Percentiles rank a stretch among this genome's conserved stretches.
Conservation (phyloP, 176 grass and related monocot genomes). For the Carex myosuroides region DNA sequence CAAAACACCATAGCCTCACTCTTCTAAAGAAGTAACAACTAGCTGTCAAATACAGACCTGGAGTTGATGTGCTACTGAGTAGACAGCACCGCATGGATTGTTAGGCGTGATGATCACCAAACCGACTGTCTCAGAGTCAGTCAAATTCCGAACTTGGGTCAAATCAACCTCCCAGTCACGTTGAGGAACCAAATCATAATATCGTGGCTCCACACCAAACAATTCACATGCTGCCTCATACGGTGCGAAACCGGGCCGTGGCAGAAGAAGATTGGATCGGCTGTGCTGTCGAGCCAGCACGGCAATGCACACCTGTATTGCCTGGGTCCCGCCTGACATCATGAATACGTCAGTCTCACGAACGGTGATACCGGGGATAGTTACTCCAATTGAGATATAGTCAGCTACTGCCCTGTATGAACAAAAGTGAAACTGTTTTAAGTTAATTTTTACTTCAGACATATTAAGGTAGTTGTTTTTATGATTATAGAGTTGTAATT, state of each 20-base stretch:
- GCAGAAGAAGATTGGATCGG: conserved; percentile 58
- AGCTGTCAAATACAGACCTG: conserved; percentile 33
- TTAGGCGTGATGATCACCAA: conserved; percentile 92
- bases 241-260: conserved; percentile 59
- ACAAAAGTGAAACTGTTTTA: not conserved
- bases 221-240: conserved; percentile 67
- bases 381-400: conserved; percentile 35
- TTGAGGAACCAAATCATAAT: conserved; percentile 60
- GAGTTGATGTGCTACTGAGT: conserved; percentile 48
- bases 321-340: conserved; percentile 57
- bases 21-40: no score
- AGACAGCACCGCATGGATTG: conserved; percentile 65
- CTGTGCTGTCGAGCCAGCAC: conserved; percentile 52
- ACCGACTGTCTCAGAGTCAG: conserved; percentile 38
- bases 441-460: not conserved
- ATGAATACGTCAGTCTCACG: conserved; percentile 52
- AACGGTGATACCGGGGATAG: conserved; percentile 23
- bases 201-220: conserved; percentile 56
- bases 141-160: conserved; percentile 26
- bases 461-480: not conserved
- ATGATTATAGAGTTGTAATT: not conserved
- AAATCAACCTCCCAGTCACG: conserved; percentile 58
- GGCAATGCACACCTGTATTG: conserved; percentile 45
- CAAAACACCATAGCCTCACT: no score
- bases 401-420: conserved; percentile 51